phyloP scores from a whole-genome alignment of 805 yeast species.

The Sugiyamaella smithiae region DNA sequence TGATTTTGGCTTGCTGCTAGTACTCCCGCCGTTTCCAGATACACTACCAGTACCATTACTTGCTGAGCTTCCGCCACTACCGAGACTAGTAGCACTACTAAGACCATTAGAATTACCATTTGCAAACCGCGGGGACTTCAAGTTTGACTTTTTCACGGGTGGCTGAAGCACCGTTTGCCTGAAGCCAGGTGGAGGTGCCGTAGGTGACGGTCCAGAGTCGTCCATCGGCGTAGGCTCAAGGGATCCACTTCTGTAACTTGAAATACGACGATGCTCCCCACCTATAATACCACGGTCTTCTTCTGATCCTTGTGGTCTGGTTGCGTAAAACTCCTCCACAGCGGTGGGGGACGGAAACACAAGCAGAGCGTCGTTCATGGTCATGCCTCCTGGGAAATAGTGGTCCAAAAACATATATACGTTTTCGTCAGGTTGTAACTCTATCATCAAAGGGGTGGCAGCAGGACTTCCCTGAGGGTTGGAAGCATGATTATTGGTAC shows the following conservation, averaged over 20 bases:
- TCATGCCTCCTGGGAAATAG: conserved; percentile 25
- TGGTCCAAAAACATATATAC: conserved; percentile 20
- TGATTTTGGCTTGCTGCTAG: conserved; percentile 10
- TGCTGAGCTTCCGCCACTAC: not conserved
- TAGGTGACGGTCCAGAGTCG: not conserved
- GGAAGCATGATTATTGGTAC: not conserved
- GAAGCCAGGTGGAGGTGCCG: not conserved
- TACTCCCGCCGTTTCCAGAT: not conserved
- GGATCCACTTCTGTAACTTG: not conserved
- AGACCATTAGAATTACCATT: not conserved
- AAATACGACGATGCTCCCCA: not conserved
- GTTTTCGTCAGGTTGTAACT: conserved; percentile 25
- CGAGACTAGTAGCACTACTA: not conserved
- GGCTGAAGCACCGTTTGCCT: not conserved
- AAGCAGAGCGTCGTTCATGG: conserved; percentile 24
- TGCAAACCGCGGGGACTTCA: not conserved
- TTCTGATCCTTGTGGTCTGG: not conserved
- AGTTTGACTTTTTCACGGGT: not conserved
- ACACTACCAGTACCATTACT: not conserved
- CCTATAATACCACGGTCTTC: not conserved
- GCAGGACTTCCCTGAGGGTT: conserved; percentile 1
- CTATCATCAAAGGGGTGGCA: conserved; percentile 8
- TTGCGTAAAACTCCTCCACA: not conserved
- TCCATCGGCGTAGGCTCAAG: not conserved
- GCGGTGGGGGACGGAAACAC: conserved; percentile 10